These are phyloP conservation scores for Nemania sp. DNA, from an alignment of 2,329 filamentous ascomycete species.

Conservation along the genomic window DNA sequence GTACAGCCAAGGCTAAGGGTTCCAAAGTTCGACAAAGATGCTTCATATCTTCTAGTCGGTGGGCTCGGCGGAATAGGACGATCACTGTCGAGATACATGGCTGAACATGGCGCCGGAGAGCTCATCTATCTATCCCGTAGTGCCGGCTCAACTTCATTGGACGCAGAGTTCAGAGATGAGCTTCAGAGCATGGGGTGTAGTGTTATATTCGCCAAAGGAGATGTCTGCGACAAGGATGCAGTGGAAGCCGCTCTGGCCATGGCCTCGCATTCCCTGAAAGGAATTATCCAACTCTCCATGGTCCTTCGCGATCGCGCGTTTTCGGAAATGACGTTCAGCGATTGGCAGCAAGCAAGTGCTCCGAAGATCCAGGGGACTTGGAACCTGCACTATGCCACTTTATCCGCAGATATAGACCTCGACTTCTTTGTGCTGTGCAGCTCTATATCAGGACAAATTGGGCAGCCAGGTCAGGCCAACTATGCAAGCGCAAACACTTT, in stretches of 20 bases:
- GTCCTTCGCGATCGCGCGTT: constrained; percentile 9
- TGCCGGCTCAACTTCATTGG: not conserved
- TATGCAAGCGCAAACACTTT: constrained; percentile 15
- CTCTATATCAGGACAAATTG: constrained; percentile 3
- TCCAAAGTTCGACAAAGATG: constrained; percentile 1
- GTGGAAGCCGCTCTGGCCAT: not conserved
- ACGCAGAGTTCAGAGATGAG: constrained; percentile 1
- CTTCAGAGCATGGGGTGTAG: constrained; percentile 7
- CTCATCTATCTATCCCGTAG: constrained; percentile 14
- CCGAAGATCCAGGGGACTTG: constrained; percentile 17
- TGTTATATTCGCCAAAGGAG: not conserved
- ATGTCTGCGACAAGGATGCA: constrained; percentile 1
- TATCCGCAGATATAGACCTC: not conserved
- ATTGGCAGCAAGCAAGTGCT: not conserved
- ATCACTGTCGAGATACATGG: constrained; percentile 15
- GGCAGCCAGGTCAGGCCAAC: constrained; percentile 10
- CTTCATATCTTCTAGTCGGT: constrained; percentile 17
- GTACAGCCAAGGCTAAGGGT: not conserved
- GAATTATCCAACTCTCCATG: constrained; percentile 14
- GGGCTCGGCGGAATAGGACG: constrained; percentile 14
- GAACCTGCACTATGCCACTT: constrained; percentile 11
- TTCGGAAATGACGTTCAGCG: constrained; percentile 2
- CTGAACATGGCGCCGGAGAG: constrained; percentile 2
- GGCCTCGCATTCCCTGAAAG: not conserved
- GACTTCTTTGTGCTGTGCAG: constrained; percentile 20